Conservation (phyloP, 305 asterid genomes). For the Solanum hybrid region DNA sequence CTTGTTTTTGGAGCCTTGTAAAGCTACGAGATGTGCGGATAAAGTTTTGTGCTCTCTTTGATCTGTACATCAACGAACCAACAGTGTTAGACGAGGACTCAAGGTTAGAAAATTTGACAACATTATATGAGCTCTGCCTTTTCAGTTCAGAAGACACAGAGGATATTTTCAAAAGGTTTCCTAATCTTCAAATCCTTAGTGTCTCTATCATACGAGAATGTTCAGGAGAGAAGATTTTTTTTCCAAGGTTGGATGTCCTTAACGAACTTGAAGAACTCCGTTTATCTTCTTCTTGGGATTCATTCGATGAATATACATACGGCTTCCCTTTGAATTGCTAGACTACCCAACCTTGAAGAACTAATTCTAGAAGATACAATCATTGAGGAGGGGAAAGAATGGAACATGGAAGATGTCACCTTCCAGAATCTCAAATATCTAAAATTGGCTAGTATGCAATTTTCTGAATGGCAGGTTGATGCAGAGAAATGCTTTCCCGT, state of each 20-base stretch:
- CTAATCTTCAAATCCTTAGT: neutral
- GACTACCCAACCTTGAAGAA: neutral
- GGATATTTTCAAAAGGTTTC: neutral
- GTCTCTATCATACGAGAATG: neutral
- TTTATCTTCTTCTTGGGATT: neutral
- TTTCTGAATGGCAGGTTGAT: neutral
- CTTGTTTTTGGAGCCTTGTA: neutral
- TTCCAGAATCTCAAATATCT: neutral
- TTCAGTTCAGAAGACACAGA: neutral
- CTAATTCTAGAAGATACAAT: neutral
- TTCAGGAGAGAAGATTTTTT: neutral
- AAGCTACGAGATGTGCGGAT: neutral
- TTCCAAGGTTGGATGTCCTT: neutral
- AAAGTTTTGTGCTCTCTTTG: neutral
- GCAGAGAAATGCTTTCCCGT: neutral
- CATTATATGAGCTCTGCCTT: neutral
- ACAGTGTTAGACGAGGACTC: neutral
- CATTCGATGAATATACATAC: neutral
- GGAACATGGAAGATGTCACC: neutral
- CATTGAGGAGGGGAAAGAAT: neutral
- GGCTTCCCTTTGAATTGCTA: neutral
- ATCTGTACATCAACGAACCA: neutral
- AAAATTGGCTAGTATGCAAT: neutral
- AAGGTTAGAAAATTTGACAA: neutral
- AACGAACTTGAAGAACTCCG: neutral